phyloP scores from a whole-genome alignment of 345 rosid species.

The Hibiscus syriacus region DNA sequence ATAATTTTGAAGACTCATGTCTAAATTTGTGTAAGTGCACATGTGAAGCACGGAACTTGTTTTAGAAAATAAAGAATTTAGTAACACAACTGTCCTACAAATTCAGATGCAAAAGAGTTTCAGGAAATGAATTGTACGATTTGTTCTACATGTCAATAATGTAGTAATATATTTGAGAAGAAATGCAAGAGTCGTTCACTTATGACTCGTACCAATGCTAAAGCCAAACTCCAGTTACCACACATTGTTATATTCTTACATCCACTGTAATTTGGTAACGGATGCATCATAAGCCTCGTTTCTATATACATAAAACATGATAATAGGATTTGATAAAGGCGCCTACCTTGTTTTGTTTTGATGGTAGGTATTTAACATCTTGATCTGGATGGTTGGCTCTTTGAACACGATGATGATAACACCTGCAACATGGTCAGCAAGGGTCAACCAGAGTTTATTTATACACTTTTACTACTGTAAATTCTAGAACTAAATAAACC shows the following conservation, averaged over 20 bases:
- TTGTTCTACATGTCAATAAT: no score
- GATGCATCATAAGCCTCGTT: neutral
- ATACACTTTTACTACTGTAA: no score
- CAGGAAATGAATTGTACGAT: no score
- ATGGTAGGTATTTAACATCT: constrained; percentile 33
- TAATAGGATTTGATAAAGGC: neutral
- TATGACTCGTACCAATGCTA: neutral
- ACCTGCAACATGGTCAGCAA: constrained; percentile 37
- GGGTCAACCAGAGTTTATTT: no score
- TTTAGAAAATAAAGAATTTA: no score
- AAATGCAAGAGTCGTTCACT: neutral
- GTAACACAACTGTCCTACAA: no score
- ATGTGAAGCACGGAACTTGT: no score
- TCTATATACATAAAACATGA: neutral
- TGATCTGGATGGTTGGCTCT: constrained; percentile 65
- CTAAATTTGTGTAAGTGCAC: no score
- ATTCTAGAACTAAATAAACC: no score
- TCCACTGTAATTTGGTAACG: neutral
- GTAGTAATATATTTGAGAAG: no score
- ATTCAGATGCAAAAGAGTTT: no score
- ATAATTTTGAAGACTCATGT: no score
- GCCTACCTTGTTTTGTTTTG: neutral
- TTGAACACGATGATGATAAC: constrained; percentile 67
- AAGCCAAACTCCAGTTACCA: neutral
- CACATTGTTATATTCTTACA: neutral